A percentile compares a stretch with the other conserved stretches of the same genome.
phyloP scores from a whole-genome alignment of 345 rosid genomes.

The Gossypium raimondii region DNA sequence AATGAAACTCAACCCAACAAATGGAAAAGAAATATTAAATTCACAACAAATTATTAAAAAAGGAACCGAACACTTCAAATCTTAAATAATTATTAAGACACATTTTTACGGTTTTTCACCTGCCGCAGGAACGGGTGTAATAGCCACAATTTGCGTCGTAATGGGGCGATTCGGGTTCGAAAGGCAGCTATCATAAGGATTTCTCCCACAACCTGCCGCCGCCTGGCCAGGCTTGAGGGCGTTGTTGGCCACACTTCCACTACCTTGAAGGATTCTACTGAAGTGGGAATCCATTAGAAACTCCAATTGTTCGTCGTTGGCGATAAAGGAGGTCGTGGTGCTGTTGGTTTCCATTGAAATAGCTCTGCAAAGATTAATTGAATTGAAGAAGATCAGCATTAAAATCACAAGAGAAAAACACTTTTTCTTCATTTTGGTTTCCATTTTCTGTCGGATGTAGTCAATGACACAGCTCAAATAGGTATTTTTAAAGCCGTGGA shows the following conservation, averaged over 20 bases:
- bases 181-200: conserved; percentile 1
- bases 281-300: conserved; percentile 8
- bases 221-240: not conserved
- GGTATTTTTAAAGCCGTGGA: too few species aligned
- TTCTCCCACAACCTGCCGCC: not conserved
- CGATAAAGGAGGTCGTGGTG: not conserved
- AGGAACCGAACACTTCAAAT: not conserved
- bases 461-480: too few species aligned
- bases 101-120: not conserved
- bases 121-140: not conserved
- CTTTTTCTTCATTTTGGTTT: not conserved
- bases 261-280: conserved; percentile 5
- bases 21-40: not conserved
- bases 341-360: not conserved
- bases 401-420: not conserved
- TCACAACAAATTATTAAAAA: not conserved
- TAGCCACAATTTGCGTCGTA: not conserved
- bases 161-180: not conserved
- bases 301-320: not conserved
- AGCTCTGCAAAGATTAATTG: not conserved
- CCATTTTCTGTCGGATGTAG: not conserved
- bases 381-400: not conserved
- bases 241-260: not conserved
- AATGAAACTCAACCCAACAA: not conserved
- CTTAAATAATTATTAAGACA: not conserved